These are phyloP conservation scores for Fraxinus velutina DNA, from an alignment of 305 asterid genomes.

Conservation along the genomic window DNA sequence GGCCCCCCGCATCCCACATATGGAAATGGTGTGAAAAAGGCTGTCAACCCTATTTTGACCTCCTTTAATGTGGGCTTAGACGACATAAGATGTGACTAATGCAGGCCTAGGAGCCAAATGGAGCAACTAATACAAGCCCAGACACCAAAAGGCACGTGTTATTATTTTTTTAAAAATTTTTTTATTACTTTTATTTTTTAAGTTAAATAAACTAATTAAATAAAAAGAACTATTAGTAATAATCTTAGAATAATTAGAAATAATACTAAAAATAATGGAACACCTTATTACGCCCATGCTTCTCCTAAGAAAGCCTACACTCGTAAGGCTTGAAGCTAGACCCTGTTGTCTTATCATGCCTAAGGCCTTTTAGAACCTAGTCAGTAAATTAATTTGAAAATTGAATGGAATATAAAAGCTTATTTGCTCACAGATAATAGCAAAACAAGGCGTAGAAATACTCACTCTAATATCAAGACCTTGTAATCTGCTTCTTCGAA, in stretches of 20 bases:
- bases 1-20: neutral
- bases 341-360: neutral
- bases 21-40: neutral
- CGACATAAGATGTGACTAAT: neutral
- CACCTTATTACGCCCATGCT: neutral
- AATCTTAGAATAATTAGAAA: neutral
- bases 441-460: conserved; percentile 22
- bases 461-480: conserved; percentile 97
- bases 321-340: neutral
- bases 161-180: neutral
- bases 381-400: neutral
- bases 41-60: neutral
- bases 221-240: neutral
- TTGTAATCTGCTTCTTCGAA: conserved; percentile 84
- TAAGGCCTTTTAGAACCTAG: neutral
- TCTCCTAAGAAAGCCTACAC: neutral
- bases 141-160: neutral
- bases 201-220: neutral
- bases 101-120: neutral
- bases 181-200: neutral
- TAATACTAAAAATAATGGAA: neutral
- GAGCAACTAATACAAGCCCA: neutral
- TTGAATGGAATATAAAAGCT: conserved; percentile 9
- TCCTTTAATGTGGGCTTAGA: neutral
- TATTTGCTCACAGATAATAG: conserved; percentile 11